phyloP scores from a whole-genome alignment of 305 asterid species.

The Solanum hybrid region DNA sequence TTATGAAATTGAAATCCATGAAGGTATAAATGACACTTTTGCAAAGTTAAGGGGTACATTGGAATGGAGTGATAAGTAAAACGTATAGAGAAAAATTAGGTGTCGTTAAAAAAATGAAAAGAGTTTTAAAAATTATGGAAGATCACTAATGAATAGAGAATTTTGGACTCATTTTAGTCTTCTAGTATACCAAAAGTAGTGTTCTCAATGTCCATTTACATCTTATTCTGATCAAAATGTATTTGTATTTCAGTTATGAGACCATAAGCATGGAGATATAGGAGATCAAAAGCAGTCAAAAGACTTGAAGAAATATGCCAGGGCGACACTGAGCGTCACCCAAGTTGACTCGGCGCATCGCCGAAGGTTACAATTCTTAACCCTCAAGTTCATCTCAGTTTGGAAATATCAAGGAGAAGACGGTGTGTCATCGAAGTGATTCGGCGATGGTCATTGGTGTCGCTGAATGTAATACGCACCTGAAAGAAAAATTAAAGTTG shows the following conservation, averaged over 20 bases:
- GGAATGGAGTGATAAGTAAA: no score
- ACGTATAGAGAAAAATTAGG: no score
- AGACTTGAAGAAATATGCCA: not conserved
- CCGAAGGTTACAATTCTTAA: not conserved
- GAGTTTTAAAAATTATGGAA: not conserved
- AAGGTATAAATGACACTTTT: no score
- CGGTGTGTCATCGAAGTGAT: not conserved
- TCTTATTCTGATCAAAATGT: not conserved
- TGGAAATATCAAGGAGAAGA: not conserved
- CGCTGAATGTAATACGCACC: no score
- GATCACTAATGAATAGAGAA: not conserved
- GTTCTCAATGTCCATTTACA: not conserved
- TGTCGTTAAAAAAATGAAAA: no score
- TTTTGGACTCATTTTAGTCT: not conserved
- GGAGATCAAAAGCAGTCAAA: not conserved
- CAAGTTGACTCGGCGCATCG: not conserved
- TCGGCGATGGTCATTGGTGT: not conserved
- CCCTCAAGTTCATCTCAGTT: not conserved
- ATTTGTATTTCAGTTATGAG: not conserved
- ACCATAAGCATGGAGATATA: not conserved
- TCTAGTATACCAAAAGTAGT: not conserved
- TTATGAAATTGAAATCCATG: no score
- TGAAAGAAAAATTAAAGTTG: not conserved
- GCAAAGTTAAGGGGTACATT: no score
- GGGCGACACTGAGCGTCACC: not conserved